Percentiles rank a stretch among this genome's conserved stretches.
These are phyloP conservation scores for Termitomyces sp. DNA, from an alignment of 768 basidiomycete genomes.

Conservation along the genomic window DNA sequence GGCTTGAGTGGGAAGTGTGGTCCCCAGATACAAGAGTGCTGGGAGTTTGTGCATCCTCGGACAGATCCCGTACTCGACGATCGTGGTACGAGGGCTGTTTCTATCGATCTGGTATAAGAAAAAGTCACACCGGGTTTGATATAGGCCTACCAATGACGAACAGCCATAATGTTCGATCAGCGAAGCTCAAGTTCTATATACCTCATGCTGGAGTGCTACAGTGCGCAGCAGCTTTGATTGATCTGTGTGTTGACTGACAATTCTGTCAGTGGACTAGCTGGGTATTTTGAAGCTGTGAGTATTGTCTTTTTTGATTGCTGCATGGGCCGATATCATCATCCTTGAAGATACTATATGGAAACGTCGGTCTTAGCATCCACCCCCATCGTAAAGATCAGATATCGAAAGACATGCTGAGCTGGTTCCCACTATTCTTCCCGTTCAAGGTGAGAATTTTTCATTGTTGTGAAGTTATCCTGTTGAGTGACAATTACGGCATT, in stretches of 20 bases:
- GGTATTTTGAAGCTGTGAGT: slow-evolving; percentile 88
- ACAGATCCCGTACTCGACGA: slow-evolving; percentile 72
- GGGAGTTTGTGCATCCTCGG: slow-evolving; percentile 95
- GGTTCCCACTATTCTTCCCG: slow-evolving; percentile 98
- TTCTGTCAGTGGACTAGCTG: slow-evolving; percentile 70
- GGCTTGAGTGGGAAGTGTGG: slow-evolving; percentile 68
- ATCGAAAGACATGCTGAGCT: slow-evolving; percentile 97
- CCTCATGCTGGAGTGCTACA: slow-evolving; percentile 93
- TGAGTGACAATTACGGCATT: background rate
- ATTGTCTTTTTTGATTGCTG: background rate
- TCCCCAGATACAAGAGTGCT: slow-evolving; percentile 87
- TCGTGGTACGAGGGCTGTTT: slow-evolving; percentile 43
- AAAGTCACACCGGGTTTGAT: background rate
- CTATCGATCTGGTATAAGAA: too few species aligned
- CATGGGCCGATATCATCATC: background rate
- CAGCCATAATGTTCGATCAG: slow-evolving; percentile 89
- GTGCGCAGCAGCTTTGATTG: slow-evolving; percentile 27
- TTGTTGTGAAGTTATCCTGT: background rate
- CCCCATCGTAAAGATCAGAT: slow-evolving; percentile 82
- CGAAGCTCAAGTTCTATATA: slow-evolving; percentile 85
- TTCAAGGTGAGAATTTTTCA: slow-evolving; percentile 53
- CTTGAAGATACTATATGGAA: slow-evolving; percentile 71
- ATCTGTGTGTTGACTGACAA: background rate
- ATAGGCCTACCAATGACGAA: slow-evolving; percentile 91
- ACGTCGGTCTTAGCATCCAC: slow-evolving; percentile 90